Conservation (phyloP, 257 asterid species). For the Fraxinus quadrangulata region DNA sequence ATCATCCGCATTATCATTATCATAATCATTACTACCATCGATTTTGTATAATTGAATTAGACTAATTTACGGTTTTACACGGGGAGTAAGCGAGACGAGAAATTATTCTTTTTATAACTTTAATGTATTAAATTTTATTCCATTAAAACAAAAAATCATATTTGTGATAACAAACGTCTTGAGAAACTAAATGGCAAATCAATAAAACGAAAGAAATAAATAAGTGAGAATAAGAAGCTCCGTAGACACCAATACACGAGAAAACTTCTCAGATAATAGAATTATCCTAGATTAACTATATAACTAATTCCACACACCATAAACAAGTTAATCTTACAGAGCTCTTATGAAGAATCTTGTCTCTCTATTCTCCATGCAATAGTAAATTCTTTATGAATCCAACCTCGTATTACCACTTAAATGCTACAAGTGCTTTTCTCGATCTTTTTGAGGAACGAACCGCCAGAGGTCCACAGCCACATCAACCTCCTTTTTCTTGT, state of each 20-base stretch:
- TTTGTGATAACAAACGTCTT: too few relatives aligned
- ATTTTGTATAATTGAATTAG: too few relatives aligned
- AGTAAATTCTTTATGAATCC: background rate
- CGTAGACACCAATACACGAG: background rate
- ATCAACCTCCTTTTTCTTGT: conserved; percentile 94
- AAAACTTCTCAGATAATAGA: background rate
- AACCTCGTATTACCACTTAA: background rate
- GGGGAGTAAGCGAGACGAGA: too few relatives aligned
- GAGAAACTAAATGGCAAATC: background rate
- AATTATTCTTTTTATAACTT: too few relatives aligned
- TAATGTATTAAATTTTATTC: too few relatives aligned
- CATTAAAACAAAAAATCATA: too few relatives aligned
- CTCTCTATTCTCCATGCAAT: background rate
- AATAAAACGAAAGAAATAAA: background rate
- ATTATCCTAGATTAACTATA: background rate
- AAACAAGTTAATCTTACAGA: background rate
- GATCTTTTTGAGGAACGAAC: conserved; percentile 64
- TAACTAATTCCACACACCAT: background rate
- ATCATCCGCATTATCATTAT: background rate
- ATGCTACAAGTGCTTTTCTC: conserved; percentile 23
- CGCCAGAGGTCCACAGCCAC: conserved; percentile 96
- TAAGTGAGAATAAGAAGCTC: background rate
- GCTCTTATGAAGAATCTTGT: background rate
- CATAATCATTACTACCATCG: too few relatives aligned
- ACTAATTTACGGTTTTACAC: too few relatives aligned